phyloP scores from a whole-genome alignment of 1,139 yeast species.

The Hemisphaericaspora xylofermentans region DNA sequence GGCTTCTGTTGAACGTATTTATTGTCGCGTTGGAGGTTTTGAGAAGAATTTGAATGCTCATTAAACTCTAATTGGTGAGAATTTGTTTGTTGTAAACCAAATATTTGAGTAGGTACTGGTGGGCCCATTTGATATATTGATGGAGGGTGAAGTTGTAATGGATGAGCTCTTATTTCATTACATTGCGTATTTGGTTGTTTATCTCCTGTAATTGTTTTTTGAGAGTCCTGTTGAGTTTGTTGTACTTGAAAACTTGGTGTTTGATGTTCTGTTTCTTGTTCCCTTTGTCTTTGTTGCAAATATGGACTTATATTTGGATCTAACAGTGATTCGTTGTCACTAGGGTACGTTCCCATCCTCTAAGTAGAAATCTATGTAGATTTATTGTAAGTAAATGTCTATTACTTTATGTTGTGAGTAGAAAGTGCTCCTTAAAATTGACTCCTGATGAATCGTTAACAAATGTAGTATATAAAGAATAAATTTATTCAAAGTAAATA shows the following conservation, averaged over 20 bases:
- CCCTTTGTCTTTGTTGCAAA: conserved; percentile 5
- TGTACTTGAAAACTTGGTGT: conserved; percentile 7
- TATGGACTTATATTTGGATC: conserved; percentile 21
- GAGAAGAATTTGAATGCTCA: background rate
- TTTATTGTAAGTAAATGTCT: background rate
- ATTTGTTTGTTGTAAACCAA: background rate
- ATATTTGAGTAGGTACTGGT: background rate
- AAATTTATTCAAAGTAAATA: no score
- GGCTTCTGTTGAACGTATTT: conserved; percentile 1
- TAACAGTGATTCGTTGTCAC: conserved; percentile 29
- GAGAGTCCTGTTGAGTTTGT: background rate
- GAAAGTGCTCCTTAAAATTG: background rate
- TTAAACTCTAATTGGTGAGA: background rate
- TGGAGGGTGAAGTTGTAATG: background rate
- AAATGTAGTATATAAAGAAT: no score
- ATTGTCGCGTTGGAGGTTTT: background rate
- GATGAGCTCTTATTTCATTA: background rate
- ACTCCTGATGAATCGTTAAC: no score
- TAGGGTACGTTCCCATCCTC: conserved; percentile 32
- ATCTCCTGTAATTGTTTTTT: background rate
- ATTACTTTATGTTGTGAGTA: background rate
- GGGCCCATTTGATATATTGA: background rate
- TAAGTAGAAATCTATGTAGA: background rate
- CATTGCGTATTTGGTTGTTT: background rate
- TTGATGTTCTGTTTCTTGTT: conserved; percentile 13